Conservation (phyloP, 768 basidiomycete genomes). For the Leucocoprinus leucothites region DNA sequence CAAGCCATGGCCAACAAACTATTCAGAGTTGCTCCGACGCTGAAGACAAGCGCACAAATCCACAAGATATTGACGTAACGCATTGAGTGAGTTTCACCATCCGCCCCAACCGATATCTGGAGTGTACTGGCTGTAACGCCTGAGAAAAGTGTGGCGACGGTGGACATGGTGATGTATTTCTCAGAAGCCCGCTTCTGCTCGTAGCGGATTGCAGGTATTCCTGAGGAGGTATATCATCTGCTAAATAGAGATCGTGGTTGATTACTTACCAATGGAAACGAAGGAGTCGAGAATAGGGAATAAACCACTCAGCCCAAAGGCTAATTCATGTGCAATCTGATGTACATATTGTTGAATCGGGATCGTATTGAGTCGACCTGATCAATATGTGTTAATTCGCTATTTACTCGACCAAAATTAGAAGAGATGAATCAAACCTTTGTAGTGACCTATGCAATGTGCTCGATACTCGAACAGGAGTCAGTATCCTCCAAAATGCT, state of each 20-base stretch:
- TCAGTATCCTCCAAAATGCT: background rate
- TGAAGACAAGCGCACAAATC: constrained; percentile 4
- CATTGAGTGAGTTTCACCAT: background rate
- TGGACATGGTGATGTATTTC: constrained; percentile 14
- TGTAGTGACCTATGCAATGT: background rate
- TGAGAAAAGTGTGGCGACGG: constrained; percentile 26
- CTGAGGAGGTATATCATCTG: background rate
- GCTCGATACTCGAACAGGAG: constrained; percentile 1
- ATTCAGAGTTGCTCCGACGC: constrained; percentile 7
- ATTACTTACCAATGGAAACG: constrained; percentile 3
- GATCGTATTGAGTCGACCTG: constrained; percentile 6
- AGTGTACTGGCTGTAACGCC: constrained; percentile 25
- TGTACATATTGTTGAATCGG: constrained; percentile 7
- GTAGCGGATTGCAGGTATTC: constrained; percentile 1
- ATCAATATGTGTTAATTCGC: too few relatives aligned
- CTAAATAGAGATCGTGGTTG: background rate
- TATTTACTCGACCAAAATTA: too few relatives aligned
- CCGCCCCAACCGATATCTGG: constrained; percentile 13
- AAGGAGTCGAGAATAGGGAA: background rate
- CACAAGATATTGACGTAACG: constrained; percentile 1
- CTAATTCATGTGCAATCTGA: constrained; percentile 5
- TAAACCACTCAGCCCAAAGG: background rate
- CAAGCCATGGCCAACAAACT: constrained; percentile 3
- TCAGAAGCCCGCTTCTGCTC: constrained; percentile 5
- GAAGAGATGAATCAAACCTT: background rate